These are phyloP conservation scores for Camellia granthamiana DNA, from an alignment of 148 eudicot species.

Conservation along the genomic window DNA sequence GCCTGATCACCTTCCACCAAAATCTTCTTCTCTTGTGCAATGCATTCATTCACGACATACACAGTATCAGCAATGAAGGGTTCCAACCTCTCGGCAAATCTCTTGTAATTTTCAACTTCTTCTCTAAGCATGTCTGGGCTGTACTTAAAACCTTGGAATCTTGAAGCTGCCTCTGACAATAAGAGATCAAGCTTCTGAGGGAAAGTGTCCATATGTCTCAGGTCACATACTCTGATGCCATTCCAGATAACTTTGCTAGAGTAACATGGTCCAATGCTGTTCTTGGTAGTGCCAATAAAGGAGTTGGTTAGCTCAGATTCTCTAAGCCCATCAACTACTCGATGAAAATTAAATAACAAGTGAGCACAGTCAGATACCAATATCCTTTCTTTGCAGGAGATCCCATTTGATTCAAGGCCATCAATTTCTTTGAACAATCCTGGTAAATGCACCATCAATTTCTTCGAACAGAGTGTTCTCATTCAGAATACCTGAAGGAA, in stretches of 20 bases:
- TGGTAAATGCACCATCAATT: slow-evolving; percentile 85
- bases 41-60: slow-evolving; percentile 67
- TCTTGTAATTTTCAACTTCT: slow-evolving; percentile 84
- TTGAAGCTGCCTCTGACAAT: slow-evolving; percentile 76
- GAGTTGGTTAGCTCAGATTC: slow-evolving; percentile 90
- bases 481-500: slow-evolving; percentile 96
- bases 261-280: slow-evolving; percentile 91
- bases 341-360: slow-evolving; percentile 86
- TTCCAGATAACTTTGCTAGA: slow-evolving; percentile 86
- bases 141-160: slow-evolving; percentile 73
- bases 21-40: slow-evolving; percentile 67
- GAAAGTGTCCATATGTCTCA: slow-evolving; percentile 95
- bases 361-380: slow-evolving; percentile 95
- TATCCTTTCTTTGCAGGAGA: slow-evolving; percentile 80
- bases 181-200: slow-evolving; percentile 78
- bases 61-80: slow-evolving; percentile 90
- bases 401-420: slow-evolving; percentile 79
- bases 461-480: slow-evolving; percentile 87
- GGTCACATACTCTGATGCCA: slow-evolving; percentile 87
- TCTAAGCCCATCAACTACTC: slow-evolving; percentile 78
- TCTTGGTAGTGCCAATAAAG: slow-evolving; percentile 90
- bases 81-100: slow-evolving; percentile 91
- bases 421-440: slow-evolving; percentile 92
- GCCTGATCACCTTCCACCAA: slow-evolving; percentile 99
- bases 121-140: slow-evolving; percentile 57